Evolutionary conservation across 164 flowering plant genomes (phyloP), one percentile per base, ranked within the genome.

Genomic region (Stephania yunnanensis): DNA sequence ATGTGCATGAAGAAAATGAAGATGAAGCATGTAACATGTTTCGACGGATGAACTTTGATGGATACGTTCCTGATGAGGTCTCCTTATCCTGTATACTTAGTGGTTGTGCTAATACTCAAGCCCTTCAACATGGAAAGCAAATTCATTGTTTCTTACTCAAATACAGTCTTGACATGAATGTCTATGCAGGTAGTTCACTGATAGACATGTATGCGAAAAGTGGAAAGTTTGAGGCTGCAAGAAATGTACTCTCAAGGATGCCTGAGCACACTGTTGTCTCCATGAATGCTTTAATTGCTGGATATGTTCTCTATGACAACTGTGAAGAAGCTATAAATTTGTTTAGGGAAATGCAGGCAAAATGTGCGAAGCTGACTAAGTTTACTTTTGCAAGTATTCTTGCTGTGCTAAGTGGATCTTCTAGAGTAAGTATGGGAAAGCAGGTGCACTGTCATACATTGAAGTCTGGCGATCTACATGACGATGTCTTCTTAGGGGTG

Each of bases 161-260:
- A 75, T 78, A 55, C 71, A 93, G 95, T 70, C 82, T 91, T 58
- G 94, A 90, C 75, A 83, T 81, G 30, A 85, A 87, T 73, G 85
- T 87, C 30, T 93, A 86, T 82, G 84, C 89, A 46, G 97, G 91
- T 74, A 89, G 98, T 85, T 87, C 98, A 65, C 86, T 95, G 66
- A 79, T 93, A 80, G 96, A 90, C 84, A 89, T 95, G 98, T 95
- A 93, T 81, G 87, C 82, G 6, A 95, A 93, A 82, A 90, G 97
- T 81, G 96, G 88, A 46, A 81, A 70, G 68, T 74, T 84, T 75
- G 83, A n/a, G 12, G 78, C 79, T 77, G 94, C 97, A 52, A 69
- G 58, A 61, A 77, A 79, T 70, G 87, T 87, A 75, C 74, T 88
- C 25, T 65, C 72, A 75, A 55, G 73, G 76, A 89, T 92, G 93